Conservation (phyloP, 2,329 filamentous ascomycete species). For the Cercospora citrullina region DNA sequence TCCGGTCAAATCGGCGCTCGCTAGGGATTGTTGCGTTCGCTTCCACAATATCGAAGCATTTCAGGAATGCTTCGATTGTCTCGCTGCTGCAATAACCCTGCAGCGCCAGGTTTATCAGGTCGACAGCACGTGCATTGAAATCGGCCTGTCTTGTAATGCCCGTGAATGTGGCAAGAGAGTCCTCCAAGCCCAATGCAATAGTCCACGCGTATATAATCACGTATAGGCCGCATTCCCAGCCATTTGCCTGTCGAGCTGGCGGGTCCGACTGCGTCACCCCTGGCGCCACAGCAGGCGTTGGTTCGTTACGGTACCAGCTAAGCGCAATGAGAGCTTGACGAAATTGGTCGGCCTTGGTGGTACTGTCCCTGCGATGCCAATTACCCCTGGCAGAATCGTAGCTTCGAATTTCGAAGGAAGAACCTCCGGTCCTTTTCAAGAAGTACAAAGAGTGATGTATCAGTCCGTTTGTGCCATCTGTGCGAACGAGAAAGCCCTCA, state of each 20-base stretch:
- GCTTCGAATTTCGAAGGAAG: background rate
- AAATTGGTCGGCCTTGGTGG: background rate
- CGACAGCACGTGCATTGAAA: background rate
- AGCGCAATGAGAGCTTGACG: background rate
- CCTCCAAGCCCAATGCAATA: slow-evolving; percentile 17
- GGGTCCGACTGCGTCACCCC: background rate
- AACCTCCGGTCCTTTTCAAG: background rate
- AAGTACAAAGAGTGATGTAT: background rate
- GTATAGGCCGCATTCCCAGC: slow-evolving; percentile 21
- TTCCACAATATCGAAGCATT: slow-evolving; percentile 18
- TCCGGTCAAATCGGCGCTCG: slow-evolving; percentile 13
- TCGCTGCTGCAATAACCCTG: slow-evolving; percentile 14
- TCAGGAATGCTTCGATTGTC: slow-evolving; percentile 19
- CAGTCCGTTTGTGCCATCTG: background rate
- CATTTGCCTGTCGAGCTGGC: background rate
- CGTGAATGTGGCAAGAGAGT: background rate
- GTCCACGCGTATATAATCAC: slow-evolving; percentile 21
- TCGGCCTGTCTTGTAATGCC: slow-evolving; percentile 4
- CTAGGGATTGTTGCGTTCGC: background rate
- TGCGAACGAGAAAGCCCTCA: background rate
- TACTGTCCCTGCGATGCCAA: background rate
- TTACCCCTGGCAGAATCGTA: slow-evolving; percentile 2
- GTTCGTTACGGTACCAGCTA: background rate
- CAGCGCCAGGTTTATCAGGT: slow-evolving; percentile 16
- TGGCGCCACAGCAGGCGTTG: background rate